Conservation (phyloP, 495 filamentous ascomycete species). For the Penicillium flavigenum region DNA sequence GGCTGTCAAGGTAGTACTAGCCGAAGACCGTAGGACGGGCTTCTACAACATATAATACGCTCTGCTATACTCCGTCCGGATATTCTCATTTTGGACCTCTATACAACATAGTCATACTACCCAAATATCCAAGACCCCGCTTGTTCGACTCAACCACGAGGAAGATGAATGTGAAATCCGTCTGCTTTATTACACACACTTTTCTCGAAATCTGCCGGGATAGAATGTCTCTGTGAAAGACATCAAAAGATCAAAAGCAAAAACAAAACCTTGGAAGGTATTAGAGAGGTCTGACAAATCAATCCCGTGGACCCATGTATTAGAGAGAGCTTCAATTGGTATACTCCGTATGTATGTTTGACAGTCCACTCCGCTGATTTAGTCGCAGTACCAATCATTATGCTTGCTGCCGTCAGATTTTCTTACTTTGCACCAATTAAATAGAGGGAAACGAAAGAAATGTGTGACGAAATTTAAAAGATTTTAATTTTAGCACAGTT, state of each 20-base stretch:
- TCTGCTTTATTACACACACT: constrained; percentile 2
- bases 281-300: constrained; percentile 20
- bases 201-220: constrained; percentile 3
- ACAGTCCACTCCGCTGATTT: constrained; percentile 13
- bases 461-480: constrained; percentile 1
- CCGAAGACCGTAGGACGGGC: too few species aligned
- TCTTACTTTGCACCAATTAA: constrained; percentile 22
- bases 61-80: constrained; percentile 8
- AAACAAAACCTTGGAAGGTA: background rate
- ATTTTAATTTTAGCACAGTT: background rate
- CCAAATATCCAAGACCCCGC: constrained; percentile 18
- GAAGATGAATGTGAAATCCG: constrained; percentile 22
- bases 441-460: constrained; percentile 14
- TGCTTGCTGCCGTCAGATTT: constrained; percentile 16
- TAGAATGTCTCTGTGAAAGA: constrained; percentile 22
- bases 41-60: background rate
- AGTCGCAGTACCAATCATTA: constrained; percentile 16
- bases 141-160: constrained; percentile 30
- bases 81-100: constrained; percentile 15
- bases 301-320: background rate
- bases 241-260: constrained; percentile 8
- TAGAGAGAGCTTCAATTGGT: background rate
- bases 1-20: too few species aligned
- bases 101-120: constrained; percentile 7
- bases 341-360: background rate